phyloP scores from a whole-genome alignment of 2,329 filamentous ascomycete genomes.

The Ophiostoma tasmaniense region DNA sequence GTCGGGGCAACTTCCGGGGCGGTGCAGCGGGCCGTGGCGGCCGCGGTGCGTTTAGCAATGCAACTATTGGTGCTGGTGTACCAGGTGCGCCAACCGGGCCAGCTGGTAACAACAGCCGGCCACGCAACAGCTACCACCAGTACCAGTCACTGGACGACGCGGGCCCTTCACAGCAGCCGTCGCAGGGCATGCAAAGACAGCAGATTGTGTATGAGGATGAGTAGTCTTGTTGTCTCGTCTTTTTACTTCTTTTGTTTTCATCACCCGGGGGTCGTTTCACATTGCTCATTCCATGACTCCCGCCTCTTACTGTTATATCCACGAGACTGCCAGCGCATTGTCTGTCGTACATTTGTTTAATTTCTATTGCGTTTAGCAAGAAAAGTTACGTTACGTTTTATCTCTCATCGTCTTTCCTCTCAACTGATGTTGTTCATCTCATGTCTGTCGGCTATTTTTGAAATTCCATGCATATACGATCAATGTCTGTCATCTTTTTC shows the following conservation, averaged over 20 bases:
- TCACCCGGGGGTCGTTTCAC: neutral
- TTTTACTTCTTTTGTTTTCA: neutral
- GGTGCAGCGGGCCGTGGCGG: neutral
- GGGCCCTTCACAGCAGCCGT: neutral
- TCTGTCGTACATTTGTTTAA: neutral
- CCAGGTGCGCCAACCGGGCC: neutral
- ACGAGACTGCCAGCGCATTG: neutral
- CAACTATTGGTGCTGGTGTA: neutral
- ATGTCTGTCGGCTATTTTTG: neutral
- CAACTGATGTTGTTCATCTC: neutral
- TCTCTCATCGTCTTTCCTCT: too few species aligned
- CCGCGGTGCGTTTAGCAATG: neutral
- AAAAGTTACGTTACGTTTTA: neutral
- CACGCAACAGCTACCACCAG: conserved; percentile 9
- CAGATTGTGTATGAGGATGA: conserved; percentile 19
- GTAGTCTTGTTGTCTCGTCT: neutral
- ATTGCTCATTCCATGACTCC: neutral
- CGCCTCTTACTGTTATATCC: neutral
- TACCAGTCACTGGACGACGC: conserved; percentile 22
- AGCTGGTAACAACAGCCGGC: neutral
- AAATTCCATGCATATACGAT: neutral
- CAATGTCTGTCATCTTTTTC: too few species aligned
- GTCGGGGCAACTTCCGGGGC: neutral
- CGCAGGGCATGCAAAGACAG: neutral
- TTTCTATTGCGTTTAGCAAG: neutral